These are phyloP conservation scores for Mortierella claussenii DNA, from an alignment of 192 early-diverging fungal genomes.

Conservation along the genomic window DNA sequence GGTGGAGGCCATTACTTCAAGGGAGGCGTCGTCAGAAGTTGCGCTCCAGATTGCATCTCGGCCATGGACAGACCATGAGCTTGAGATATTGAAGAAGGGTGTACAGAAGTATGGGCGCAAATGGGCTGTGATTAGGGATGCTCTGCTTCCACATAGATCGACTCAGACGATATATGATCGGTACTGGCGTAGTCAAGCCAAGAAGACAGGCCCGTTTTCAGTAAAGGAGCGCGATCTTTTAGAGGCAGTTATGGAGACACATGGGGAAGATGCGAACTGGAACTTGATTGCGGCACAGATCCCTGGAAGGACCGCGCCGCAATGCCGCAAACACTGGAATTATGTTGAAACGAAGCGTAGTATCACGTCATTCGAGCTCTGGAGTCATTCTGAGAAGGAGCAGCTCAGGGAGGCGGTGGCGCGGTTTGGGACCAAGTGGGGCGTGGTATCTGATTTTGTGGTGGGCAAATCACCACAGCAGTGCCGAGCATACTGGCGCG, in stretches of 20 bases:
- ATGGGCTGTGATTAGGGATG: constrained; percentile 29
- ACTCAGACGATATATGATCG: constrained; percentile 37
- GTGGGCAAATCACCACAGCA: constrained; percentile 37
- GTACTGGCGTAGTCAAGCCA: constrained; percentile 27
- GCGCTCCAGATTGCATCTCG: background rate
- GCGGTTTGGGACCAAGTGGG: constrained; percentile 34
- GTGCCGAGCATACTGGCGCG: constrained; percentile 30
- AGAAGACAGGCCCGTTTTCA: constrained; percentile 29
- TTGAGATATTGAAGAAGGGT: constrained; percentile 22
- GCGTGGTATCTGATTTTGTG: constrained; percentile 31
- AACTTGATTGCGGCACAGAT: constrained; percentile 30
- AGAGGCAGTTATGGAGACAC: constrained; percentile 32
- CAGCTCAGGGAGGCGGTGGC: constrained; percentile 27
- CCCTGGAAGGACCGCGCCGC: constrained; percentile 33
- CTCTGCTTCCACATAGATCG: constrained; percentile 26
- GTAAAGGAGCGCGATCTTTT: constrained; percentile 30
- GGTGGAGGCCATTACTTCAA: background rate
- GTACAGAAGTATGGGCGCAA: constrained; percentile 17
- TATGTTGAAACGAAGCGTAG: constrained; percentile 36
- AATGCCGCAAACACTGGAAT: constrained; percentile 39
- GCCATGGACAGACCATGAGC: constrained; percentile 35
- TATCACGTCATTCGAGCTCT: constrained; percentile 29
- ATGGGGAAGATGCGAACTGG: constrained; percentile 40
- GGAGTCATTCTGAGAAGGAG: constrained; percentile 27
- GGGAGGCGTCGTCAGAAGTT: background rate